Percentiles rank a stretch among this genome's conserved stretches.
These are phyloP conservation scores for Candida sp. DNA, from an alignment of 1,139 yeast genomes.

Conservation along the genomic window DNA sequence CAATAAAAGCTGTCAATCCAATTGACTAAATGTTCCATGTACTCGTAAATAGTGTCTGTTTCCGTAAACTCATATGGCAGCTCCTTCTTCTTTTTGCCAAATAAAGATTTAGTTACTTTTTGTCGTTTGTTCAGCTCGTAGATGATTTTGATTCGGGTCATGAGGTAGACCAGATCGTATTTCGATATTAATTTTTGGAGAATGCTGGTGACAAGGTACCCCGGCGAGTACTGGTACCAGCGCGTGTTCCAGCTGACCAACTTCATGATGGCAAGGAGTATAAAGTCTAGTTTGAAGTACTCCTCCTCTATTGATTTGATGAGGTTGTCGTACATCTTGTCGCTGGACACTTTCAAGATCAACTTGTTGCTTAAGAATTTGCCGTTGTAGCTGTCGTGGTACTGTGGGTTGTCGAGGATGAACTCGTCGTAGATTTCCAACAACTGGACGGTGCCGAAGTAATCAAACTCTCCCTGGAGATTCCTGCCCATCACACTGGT, in stretches of 20 bases:
- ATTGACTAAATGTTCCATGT: constrained; percentile 31
- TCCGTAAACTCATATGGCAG: constrained; percentile 28
- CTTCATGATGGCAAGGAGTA: constrained; percentile 37
- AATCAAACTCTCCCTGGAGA: constrained; percentile 40
- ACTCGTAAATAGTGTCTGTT: constrained; percentile 38
- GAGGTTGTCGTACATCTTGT: constrained; percentile 25
- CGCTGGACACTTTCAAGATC: constrained; percentile 29
- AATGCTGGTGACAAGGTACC: constrained; percentile 31
- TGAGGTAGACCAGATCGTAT: constrained; percentile 36
- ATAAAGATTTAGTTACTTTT: constrained; percentile 13
- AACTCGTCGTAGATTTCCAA: constrained; percentile 47
- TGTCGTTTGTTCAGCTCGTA: constrained; percentile 35
- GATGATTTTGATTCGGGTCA: constrained; percentile 35
- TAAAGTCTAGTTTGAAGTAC: constrained; percentile 37
- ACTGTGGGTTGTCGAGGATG: constrained; percentile 39
- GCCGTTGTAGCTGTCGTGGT: constrained; percentile 33
- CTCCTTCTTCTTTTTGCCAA: constrained; percentile 16
- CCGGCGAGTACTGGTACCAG: constrained; percentile 47
- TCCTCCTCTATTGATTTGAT: constrained; percentile 28
- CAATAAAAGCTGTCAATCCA: constrained; percentile 30
- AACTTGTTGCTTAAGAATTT: constrained; percentile 37
- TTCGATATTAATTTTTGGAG: constrained; percentile 32
- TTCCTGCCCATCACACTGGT: constrained; percentile 43
- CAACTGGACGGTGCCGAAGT: constrained; percentile 41
- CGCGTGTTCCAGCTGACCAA: constrained; percentile 43